phyloP scores from a whole-genome alignment of 495 filamentous ascomycete genomes.

The Beverwykella pulmonaria region DNA sequence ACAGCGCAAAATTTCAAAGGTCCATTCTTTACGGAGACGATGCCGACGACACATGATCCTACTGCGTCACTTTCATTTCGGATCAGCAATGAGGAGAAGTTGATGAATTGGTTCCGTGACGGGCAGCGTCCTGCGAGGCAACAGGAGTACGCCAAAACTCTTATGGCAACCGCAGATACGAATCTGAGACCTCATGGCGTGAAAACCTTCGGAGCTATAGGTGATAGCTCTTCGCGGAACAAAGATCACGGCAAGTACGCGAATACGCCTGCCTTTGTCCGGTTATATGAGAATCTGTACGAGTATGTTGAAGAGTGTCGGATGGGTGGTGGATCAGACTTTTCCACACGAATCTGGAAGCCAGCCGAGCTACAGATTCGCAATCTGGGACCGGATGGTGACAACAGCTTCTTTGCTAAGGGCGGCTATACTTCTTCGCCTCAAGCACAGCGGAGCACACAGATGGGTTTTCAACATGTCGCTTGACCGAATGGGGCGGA shows the following conservation, averaged over 20 bases:
- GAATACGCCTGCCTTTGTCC: constrained; percentile 21
- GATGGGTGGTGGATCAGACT: neutral
- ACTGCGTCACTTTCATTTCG: constrained; percentile 10
- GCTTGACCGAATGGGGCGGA: too few relatives aligned
- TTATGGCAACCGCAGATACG: constrained; percentile 22
- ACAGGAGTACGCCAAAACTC: constrained; percentile 36
- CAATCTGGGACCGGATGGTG: neutral
- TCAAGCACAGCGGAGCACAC: too few relatives aligned
- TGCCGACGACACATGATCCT: constrained; percentile 24
- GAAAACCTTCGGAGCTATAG: constrained; percentile 9
- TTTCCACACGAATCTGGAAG: constrained; percentile 22
- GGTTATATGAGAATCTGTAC: constrained; percentile 25
- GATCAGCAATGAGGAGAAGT: constrained; percentile 23
- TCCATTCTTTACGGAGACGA: constrained; percentile 39
- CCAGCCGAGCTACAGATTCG: neutral
- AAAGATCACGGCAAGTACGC: neutral
- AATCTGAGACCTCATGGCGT: neutral
- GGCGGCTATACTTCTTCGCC: too few relatives aligned
- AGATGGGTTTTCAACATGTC: too few relatives aligned
- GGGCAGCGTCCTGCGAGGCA: constrained; percentile 40
- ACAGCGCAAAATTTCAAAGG: constrained; percentile 39
- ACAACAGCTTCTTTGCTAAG: neutral
- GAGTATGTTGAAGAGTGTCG: constrained; percentile 25
- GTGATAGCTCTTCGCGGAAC: neutral
- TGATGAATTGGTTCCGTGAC: constrained; percentile 42